Conservation (phyloP, 345 rosid genomes). For the Euclidium syriacum region DNA sequence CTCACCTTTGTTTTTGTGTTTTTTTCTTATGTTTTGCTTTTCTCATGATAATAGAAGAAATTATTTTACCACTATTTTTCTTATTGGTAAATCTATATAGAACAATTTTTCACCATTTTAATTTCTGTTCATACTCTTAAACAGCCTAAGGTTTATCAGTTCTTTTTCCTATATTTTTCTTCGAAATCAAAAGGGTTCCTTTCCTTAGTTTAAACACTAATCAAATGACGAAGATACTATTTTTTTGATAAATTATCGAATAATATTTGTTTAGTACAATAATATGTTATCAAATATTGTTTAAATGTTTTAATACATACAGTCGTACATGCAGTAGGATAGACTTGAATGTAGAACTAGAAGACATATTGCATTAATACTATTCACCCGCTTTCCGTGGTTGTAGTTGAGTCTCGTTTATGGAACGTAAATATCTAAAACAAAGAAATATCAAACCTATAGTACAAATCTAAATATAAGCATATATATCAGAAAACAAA, state of each 20-base stretch:
- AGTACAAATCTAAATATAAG: not conserved
- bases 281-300: no score
- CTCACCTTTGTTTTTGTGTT: no score
- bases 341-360: not conserved
- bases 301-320: slow-evolving; percentile 6
- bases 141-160: no score
- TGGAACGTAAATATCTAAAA: not conserved
- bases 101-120: no score
- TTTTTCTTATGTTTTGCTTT: no score
- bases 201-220: not conserved
- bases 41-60: no score
- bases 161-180: no score
- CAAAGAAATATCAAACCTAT: not conserved
- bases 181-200: no score
- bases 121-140: no score
- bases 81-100: no score
- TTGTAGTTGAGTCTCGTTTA: slow-evolving; percentile 11
- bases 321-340: slow-evolving; percentile 15
- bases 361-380: slow-evolving; percentile 2
- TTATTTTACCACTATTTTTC: no score
- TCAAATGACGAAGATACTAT: not conserved
- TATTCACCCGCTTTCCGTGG: slow-evolving; percentile 3
- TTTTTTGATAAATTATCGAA: no score
- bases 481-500: not conserved
- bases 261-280: not conserved